These are phyloP conservation scores for Aspergillus alliaceus DNA, from an alignment of 2,329 filamentous ascomycete genomes.

Conservation along the genomic window DNA sequence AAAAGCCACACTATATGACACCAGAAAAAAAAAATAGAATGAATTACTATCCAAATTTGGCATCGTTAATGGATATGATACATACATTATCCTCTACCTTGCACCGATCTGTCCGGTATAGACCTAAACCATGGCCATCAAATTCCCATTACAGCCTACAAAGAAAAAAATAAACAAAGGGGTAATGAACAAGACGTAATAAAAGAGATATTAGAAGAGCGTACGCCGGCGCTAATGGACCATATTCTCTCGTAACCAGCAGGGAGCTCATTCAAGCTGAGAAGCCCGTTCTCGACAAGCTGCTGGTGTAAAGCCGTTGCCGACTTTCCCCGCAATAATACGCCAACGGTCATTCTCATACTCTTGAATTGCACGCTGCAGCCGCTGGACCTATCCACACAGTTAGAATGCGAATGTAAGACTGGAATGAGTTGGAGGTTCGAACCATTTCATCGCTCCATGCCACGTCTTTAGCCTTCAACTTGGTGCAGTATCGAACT, in stretches of 20 bases:
- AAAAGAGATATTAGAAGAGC: background rate
- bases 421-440: background rate
- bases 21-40: background rate
- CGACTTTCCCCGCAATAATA: constrained; percentile 86
- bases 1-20: too few species aligned
- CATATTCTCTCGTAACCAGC: constrained; percentile 12
- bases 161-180: background rate
- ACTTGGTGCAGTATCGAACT: constrained; percentile 90
- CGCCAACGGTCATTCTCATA: constrained; percentile 76
- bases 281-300: constrained; percentile 80
- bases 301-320: constrained; percentile 81
- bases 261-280: constrained; percentile 25
- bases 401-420: constrained; percentile 4
- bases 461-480: constrained; percentile 88
- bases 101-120: background rate
- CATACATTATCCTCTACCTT: constrained; percentile 1
- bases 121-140: background rate
- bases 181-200: background rate
- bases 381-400: constrained; percentile 33
- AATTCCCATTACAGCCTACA: background rate
- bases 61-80: background rate
- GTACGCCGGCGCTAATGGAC: background rate
- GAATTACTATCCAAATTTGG: background rate
- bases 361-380: constrained; percentile 41
- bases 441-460: constrained; percentile 91